Percentiles rank a stretch among this genome's conserved stretches.
Conservation (phyloP, 2,329 filamentous ascomycete species). For the Albophoma yamanashiensis region DNA sequence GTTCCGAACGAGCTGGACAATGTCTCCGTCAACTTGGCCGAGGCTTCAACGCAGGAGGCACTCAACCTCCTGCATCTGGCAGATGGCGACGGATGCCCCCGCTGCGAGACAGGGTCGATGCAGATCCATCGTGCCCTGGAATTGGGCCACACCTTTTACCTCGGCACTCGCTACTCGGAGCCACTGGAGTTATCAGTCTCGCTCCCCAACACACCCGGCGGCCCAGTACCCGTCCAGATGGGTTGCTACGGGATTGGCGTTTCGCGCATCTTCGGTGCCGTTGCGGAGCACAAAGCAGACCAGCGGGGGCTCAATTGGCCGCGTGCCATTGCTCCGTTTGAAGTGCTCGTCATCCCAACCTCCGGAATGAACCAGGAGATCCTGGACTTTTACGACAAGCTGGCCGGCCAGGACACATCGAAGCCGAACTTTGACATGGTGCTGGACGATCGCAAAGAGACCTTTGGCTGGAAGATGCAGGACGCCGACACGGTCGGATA, state of each 20-base stretch:
- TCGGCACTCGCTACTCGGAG: slow-evolving; percentile 78
- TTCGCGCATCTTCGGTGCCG: slow-evolving; percentile 78
- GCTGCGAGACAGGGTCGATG: slow-evolving; percentile 54
- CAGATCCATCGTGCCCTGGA: slow-evolving; percentile 67
- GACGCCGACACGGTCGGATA: slow-evolving; percentile 89
- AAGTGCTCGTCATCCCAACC: slow-evolving; percentile 55
- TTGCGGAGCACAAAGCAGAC: slow-evolving; percentile 67
- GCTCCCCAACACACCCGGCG: slow-evolving; percentile 15
- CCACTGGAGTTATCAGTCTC: slow-evolving; percentile 58
- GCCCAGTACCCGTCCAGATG: slow-evolving; percentile 63
- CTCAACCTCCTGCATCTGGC: slow-evolving; percentile 55
- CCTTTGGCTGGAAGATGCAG: slow-evolving; percentile 73
- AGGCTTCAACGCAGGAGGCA: slow-evolving; percentile 23
- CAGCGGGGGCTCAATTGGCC: slow-evolving; percentile 78
- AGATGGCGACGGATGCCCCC: slow-evolving; percentile 61
- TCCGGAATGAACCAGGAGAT: slow-evolving; percentile 35
- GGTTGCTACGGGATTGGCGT: slow-evolving; percentile 94
- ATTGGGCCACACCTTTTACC: slow-evolving; percentile 88
- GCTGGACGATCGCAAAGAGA: slow-evolving; percentile 60
- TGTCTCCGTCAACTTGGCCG: slow-evolving; percentile 6
- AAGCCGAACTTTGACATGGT: slow-evolving; percentile 45
- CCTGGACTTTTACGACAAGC: slow-evolving; percentile 50
- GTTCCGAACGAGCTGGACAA: slow-evolving; percentile 8
- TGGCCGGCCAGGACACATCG: slow-evolving; percentile 22
- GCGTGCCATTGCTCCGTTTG: slow-evolving; percentile 72